Evolutionary conservation across 352 stramenopile species (phyloP), one percentile per base, ranked within the genome.

Genomic region (Hyaloperonospora brassicae): DNA sequence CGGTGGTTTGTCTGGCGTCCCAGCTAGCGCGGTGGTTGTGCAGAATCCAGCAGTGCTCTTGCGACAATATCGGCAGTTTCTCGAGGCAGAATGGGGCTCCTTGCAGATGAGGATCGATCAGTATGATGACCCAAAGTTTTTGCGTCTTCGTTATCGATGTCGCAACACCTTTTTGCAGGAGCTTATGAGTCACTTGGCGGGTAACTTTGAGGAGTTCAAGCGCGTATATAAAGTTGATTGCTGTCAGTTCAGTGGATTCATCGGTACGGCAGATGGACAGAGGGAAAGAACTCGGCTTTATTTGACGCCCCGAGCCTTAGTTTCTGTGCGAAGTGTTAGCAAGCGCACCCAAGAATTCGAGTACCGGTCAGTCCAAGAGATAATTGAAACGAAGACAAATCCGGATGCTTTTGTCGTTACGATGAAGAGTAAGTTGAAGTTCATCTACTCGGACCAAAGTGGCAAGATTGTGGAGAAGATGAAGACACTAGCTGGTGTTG

Each of bases 111-210:
- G 60, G 1, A 64, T 89, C 27, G 65, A 76, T 40, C 61, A 84
- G 25, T 86, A 89, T 46, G 65, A 72, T 7, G 81, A 92, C 17
- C 57, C 79, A 0, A 58, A 84, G 10, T 89, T 78, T 47, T 52
- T 92, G 30, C 71, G 79, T 12, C 73, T 92, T 27, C 77, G 81
- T 0, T 92, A 86, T 45, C 73, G 81, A 45, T 87, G 81, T 43
- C 76, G 79, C 12, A 92, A 86, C 38, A 63, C 73, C 23, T 92
- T 92, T 40, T 61, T 92, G 46, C 81, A 92, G 66, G 81, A 92
- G 48, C 57, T 92, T 1, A 87, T 92, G 75, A 89, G 76, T 49
- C 79, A 89, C 57, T 72, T 89, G 41, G 59, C 73, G 21, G 79
- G 79, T 9, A 87, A 70, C 49, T 84, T 92, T 52, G 79, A 92